Evolutionary conservation across 202 grass and related monocot species (phyloP).

Genomic region (Zoysia matrella): DNA sequence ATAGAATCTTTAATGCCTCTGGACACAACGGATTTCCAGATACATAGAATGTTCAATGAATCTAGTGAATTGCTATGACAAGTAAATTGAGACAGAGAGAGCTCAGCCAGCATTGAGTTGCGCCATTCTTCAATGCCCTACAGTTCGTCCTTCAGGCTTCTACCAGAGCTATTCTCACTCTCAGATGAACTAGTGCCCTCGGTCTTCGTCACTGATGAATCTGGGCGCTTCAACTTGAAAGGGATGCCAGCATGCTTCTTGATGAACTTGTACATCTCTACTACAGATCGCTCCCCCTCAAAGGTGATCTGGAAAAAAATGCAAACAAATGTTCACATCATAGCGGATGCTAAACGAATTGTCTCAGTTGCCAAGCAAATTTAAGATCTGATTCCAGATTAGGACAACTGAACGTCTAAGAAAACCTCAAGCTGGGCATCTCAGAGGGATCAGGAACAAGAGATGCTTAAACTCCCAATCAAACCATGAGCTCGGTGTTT

Average conservation of each 20-base stretch:
- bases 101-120: neutral
- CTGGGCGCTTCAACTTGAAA: slow-evolving; percentile 77
- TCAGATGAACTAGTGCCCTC: slow-evolving; percentile 3
- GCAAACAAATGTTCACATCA: neutral
- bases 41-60: too few species aligned
- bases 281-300: slow-evolving; percentile 76
- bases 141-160: slow-evolving; percentile 79
- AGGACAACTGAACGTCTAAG: neutral
- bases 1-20: too few species aligned
- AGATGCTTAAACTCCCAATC: neutral
- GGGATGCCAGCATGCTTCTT: slow-evolving; percentile 87
- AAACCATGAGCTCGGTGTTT: neutral
- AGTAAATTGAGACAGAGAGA: too few species aligned
- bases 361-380: neutral
- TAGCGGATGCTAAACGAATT: neutral
- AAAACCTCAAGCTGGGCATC: neutral
- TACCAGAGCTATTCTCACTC: slow-evolving; percentile 14
- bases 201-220: slow-evolving; percentile 33
- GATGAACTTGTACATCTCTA: slow-evolving; percentile 91
- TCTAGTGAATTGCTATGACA: too few species aligned
- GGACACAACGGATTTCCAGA: too few species aligned
- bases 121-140: slow-evolving; percentile 41
- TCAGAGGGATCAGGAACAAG: neutral
- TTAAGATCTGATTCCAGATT: neutral
- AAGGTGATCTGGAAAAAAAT: slow-evolving; percentile 61